Evolutionary conservation across 2,329 filamentous ascomycete species (phyloP).

Genomic region (Aureobasidium pullulans): DNA sequence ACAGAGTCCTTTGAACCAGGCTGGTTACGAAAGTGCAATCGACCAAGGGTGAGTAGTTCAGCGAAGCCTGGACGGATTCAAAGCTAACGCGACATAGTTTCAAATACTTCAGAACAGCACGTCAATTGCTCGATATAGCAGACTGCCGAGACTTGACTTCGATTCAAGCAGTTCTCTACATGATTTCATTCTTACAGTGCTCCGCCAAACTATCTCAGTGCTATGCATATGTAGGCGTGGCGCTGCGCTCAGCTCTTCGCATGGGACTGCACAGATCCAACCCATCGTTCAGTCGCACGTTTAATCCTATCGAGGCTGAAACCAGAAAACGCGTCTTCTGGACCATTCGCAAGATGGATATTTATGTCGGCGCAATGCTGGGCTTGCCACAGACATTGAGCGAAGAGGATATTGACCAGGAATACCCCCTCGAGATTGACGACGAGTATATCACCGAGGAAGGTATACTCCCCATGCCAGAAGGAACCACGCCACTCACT

Average conservation of each 20-base stretch:
- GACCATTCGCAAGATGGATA: slow-evolving; percentile 45
- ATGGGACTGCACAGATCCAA: slow-evolving; percentile 44
- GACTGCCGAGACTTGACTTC: slow-evolving; percentile 44
- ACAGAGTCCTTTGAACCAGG: slow-evolving; percentile 27
- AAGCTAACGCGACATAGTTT: slow-evolving; percentile 27
- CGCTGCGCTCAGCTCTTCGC: slow-evolving; percentile 42
- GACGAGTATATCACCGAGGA: slow-evolving; percentile 45
- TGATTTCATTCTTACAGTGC: slow-evolving; percentile 47
- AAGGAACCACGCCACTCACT: slow-evolving; percentile 49
- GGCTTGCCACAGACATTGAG: slow-evolving; percentile 42
- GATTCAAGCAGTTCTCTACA: slow-evolving; percentile 45
- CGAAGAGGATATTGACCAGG: slow-evolving; percentile 44
- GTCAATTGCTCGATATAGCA: slow-evolving; percentile 45
- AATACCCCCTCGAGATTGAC: slow-evolving; percentile 40
- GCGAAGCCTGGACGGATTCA: no score
- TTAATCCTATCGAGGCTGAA: slow-evolving; percentile 42
- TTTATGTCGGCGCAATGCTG: slow-evolving; percentile 45
- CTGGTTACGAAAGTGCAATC: slow-evolving; percentile 39
- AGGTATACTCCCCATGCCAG: slow-evolving; percentile 46
- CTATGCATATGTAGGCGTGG: slow-evolving; percentile 46
- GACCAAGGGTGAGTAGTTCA: slow-evolving; percentile 39
- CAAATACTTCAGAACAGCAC: slow-evolving; percentile 42
- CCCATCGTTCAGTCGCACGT: slow-evolving; percentile 33
- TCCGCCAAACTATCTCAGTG: slow-evolving; percentile 47
- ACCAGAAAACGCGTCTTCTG: slow-evolving; percentile 45